Conservation (phyloP, 495 filamentous ascomycete genomes). For the Talaromyces stipitatus region DNA sequence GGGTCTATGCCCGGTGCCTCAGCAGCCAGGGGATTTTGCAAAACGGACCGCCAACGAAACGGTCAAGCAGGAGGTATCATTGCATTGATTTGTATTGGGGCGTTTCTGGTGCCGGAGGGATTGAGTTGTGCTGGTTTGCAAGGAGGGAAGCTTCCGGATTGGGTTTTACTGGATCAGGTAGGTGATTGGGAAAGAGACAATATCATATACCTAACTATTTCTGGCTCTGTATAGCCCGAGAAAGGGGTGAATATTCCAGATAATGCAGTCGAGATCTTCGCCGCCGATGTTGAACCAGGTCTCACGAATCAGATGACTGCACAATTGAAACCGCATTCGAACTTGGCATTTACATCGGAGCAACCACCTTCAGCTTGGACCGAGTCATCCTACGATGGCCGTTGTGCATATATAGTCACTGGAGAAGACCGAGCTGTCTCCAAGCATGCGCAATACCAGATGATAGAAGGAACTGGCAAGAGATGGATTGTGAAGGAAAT, state of each 20-base stretch:
- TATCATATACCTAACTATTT: neutral
- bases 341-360: conserved; percentile 16
- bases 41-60: conserved; percentile 11
- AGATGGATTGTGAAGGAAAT: conserved; percentile 20
- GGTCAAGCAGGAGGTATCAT: conserved; percentile 19
- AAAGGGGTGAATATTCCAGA: conserved; percentile 13
- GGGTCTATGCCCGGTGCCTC: conserved; percentile 21
- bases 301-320: conserved; percentile 4
- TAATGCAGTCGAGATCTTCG: conserved; percentile 16
- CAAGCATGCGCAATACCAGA: conserved; percentile 16
- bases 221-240: conserved; percentile 13
- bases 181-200: neutral
- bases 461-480: conserved; percentile 16
- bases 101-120: conserved; percentile 20
- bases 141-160: conserved; percentile 17
- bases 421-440: conserved; percentile 16
- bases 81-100: conserved; percentile 21
- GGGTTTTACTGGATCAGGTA: conserved; percentile 22
- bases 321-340: conserved; percentile 19
- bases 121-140: conserved; percentile 18
- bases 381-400: conserved; percentile 10
- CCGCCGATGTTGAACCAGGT: conserved; percentile 15
- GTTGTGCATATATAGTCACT: conserved; percentile 19
- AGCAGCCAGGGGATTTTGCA: conserved; percentile 14
- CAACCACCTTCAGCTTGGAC: conserved; percentile 21